These are phyloP conservation scores for Escallonia herrerae DNA, from an alignment of 129 eudicot species.

Conservation along the genomic window DNA sequence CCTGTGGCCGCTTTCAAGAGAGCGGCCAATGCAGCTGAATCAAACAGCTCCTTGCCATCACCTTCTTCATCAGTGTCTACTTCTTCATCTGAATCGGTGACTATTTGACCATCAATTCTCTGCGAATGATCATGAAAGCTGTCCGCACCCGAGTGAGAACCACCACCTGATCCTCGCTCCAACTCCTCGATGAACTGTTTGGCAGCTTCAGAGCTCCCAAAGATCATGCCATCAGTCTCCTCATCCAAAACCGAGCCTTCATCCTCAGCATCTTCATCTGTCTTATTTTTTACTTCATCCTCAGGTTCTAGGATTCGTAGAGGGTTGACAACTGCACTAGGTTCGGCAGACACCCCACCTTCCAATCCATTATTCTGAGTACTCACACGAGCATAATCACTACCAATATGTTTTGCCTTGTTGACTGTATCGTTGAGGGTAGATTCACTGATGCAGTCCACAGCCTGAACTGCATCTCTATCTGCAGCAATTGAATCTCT, in stretches of 20 bases:
- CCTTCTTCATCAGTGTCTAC: conserved; percentile 74
- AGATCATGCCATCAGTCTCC: conserved; percentile 51
- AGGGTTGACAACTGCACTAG: not conserved
- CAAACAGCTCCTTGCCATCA: conserved; percentile 74
- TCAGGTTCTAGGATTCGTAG: not conserved
- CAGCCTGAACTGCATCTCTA: conserved; percentile 14
- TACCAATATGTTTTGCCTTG: conserved; percentile 3
- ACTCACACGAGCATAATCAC: conserved; percentile 7
- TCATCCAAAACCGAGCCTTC: conserved; percentile 49
- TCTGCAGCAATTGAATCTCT: conserved; percentile 6
- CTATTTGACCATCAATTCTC: conserved; percentile 71
- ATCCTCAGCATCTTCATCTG: conserved; percentile 41
- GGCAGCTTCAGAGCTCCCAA: conserved; percentile 70
- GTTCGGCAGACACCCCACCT: conserved; percentile 18
- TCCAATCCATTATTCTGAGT: conserved; percentile 13
- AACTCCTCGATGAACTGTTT: conserved; percentile 60
- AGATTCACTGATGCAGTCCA: conserved; percentile 11
- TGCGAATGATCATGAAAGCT: conserved; percentile 45
- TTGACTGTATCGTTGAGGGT: not conserved
- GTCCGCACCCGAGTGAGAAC: conserved; percentile 29
- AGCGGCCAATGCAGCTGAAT: conserved; percentile 89
- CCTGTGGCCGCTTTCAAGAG: conserved; percentile 92
- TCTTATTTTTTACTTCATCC: conserved; percentile 25
- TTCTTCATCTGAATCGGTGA: conserved; percentile 89
- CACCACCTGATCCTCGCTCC: conserved; percentile 47